Conservation (phyloP, 164 flowering plant genomes). For the Annona cherimola region DNA sequence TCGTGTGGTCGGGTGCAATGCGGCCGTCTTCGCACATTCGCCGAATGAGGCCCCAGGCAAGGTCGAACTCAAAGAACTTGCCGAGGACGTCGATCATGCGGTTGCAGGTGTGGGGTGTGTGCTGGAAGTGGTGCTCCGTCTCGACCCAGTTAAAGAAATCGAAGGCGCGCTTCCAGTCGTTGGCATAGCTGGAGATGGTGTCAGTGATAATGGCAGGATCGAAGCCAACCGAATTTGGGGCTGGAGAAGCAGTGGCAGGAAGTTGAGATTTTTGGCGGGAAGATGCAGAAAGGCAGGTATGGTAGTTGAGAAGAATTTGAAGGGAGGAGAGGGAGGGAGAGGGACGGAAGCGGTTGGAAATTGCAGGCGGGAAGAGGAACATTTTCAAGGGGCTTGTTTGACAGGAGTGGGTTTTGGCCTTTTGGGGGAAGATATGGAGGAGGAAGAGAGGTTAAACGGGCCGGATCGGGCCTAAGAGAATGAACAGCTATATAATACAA, state of each 20-base stretch:
- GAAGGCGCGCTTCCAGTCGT: constrained; percentile 66
- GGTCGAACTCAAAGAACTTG: constrained; percentile 75
- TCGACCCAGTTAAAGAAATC: constrained; percentile 90
- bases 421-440: background rate
- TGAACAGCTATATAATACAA: background rate
- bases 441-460: background rate
- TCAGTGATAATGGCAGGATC: constrained; percentile 37
- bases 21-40: constrained; percentile 28
- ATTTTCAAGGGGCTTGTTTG: background rate
- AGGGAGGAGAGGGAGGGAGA: background rate
- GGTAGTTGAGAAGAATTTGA: background rate
- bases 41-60: constrained; percentile 46
- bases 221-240: constrained; percentile 8
- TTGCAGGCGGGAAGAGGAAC: background rate
- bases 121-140: constrained; percentile 32
- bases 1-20: constrained; percentile 46
- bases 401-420: background rate
- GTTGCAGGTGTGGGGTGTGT: constrained; percentile 61
- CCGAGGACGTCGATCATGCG: constrained; percentile 68
- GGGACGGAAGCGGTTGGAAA: background rate
- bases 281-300: background rate
- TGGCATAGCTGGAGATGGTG: constrained; percentile 54
- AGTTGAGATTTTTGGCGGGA: constrained; percentile 3
- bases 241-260: background rate
- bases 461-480: background rate